Evolutionary conservation across 208 protist genomes (phyloP), one percentile per base, ranked within the genome.

Genomic region (Leishmania arabica): DNA sequence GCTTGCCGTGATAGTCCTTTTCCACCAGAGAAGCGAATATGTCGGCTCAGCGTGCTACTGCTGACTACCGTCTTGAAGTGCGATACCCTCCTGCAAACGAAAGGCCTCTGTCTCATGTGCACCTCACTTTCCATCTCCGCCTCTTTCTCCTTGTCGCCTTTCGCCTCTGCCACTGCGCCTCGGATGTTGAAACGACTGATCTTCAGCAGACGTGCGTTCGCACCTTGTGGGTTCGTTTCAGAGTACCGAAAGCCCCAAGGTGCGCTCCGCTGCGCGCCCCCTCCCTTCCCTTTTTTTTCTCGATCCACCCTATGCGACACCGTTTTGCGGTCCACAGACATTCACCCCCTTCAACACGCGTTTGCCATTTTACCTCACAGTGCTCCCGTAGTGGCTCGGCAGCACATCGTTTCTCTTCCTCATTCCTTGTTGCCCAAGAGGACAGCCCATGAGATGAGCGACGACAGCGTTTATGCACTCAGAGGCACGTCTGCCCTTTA

Each of bases 401-500:
- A 34, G 68, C 68, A 53, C 24, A 54, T 21, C 7, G 11, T 53
- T 53, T 73, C 68, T 53, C 37, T 73, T 19, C 11, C 68, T 53
- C 68, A 37, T 53, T 73, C 3, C 68, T 73, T 7, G 19, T 19
- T 73, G 21, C 45, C 42, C 40, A 49, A 73, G 40, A 73, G 45
- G 11, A 73, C 49, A 56, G 47, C 51, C 19, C 17, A 31, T 45
- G 17, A 40, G 51, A 79, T 79, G 76, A 91, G 89, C 88, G 85
- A 80, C 27, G 86, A 84, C 7, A 90, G 87, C 83, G 77, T 97
- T 40, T 96, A 90, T 87, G 92, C 93, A 40, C 84, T 97, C 66
- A 86, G 83, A 53, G 94, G 89, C 54, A 95, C 92, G 81, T 91
- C 82, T 24, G 88, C 89, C 31, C 88, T 97, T 45, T 97, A 97